Base-by-base conservation (phyloP, 2,329 filamentous ascomycete species). In the Phyllosticta citribraziliensis region DNA sequence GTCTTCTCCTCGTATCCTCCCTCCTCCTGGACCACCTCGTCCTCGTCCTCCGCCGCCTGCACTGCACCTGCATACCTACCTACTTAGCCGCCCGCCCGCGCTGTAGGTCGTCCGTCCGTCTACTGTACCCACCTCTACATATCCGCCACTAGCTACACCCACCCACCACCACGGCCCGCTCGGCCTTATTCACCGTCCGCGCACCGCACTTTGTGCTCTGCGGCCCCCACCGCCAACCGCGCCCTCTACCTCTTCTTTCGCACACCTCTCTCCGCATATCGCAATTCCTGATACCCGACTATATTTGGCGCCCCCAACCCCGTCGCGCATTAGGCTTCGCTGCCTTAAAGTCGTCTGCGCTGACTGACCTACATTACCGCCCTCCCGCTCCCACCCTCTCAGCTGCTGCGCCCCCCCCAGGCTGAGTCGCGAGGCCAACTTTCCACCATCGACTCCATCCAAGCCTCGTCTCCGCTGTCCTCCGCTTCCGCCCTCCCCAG, bases 371-470 rank as follows among this genome's bases (percentile, higher is more conserved):
- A n/a, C n/a, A n/a, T n/a, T n/a, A 55, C 52, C 35, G 52, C 19
- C 27, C 24, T 60, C 53, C 58, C 52, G 52, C 58, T 50, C 58
- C 52, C 58, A 56, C 54, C 54, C n/a, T 24, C 24, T 47, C 59
- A 53, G 55, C 56, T 55, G 60, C 60, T 62, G 60, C 60, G 60
- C 60, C 60, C 60, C 60, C 60, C 25, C 55, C 60, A 57, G 60
- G 60, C 60, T 61, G 60, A 61, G 60, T 61, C 60, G 60, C 60
- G 57, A 57, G 60, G 50, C 51, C 58, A 61, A 56, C 58, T 54
- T 61, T 20, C n/a, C 58, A 60, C 58, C 58, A 53, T 40, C 58
- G 33, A n/a, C 53, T n/a, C 22, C 53, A 55, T 2, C 53, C 51
- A 22, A 24, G 53, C 12, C 30, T 47, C 60, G 55, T 51, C 55